phyloP scores from a whole-genome alignment of 768 basidiomycete species.

The Trametes cinnabarina region DNA sequence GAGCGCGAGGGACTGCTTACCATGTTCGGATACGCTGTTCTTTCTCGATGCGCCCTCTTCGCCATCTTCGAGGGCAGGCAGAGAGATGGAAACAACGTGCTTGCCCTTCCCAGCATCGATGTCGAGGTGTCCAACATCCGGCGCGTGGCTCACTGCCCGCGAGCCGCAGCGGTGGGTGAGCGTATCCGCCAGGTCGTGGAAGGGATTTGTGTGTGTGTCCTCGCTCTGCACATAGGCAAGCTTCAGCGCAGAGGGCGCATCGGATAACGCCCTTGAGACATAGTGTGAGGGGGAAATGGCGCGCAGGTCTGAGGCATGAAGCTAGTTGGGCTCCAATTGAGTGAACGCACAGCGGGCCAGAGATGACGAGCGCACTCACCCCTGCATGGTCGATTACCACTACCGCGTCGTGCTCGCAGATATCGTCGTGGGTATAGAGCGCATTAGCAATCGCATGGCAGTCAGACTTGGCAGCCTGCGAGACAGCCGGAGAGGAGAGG shows the following conservation, averaged over 20 bases:
- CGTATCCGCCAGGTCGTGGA: constrained; percentile 39
- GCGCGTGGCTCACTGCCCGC: constrained; percentile 35
- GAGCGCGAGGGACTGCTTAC: constrained; percentile 33
- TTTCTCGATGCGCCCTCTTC: constrained; percentile 43
- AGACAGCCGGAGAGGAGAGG: constrained; percentile 30
- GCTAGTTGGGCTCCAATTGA: constrained; percentile 36
- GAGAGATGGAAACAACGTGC: constrained; percentile 54
- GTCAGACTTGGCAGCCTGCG: constrained; percentile 14
- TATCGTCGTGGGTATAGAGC: constrained; percentile 33
- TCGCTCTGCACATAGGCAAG: constrained; percentile 53
- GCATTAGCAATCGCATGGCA: constrained; percentile 35
- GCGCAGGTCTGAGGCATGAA: constrained; percentile 77
- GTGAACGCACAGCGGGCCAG: not conserved
- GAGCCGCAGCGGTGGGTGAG: constrained; percentile 57
- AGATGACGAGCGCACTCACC: constrained; percentile 40
- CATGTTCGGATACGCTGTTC: constrained; percentile 48
- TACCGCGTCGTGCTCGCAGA: constrained; percentile 66
- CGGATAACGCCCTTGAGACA: constrained; percentile 46
- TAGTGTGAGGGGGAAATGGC: constrained; percentile 50
- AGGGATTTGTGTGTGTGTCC: constrained; percentile 26
- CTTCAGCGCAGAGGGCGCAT: constrained; percentile 56
- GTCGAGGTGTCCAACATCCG: constrained; percentile 15
- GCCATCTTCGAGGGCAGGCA: constrained; percentile 47
- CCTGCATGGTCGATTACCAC: constrained; percentile 71
- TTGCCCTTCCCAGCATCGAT: constrained; percentile 49